A percentile compares a stretch with the other conserved stretches of the same genome.
phyloP scores from a whole-genome alignment of 192 early-diverging fungal genomes.

The Rhizophagus sp. region DNA sequence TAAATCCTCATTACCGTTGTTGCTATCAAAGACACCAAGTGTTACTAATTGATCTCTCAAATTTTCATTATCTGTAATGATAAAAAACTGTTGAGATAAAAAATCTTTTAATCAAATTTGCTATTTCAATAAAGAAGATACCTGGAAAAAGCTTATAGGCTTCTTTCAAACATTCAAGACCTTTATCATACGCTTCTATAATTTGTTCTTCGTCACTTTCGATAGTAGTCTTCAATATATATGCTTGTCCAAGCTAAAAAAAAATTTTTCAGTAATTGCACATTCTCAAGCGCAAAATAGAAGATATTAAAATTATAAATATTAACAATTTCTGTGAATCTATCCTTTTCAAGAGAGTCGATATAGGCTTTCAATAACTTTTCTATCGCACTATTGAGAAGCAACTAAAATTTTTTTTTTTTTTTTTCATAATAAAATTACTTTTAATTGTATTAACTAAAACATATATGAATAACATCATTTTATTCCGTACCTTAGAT shows the following conservation, averaged over 20 bases:
- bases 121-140: not conserved
- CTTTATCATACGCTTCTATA: conserved; percentile 52
- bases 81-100: not conserved
- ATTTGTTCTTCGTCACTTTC: conserved; percentile 54
- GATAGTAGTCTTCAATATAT: conserved; percentile 40
- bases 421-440: not conserved
- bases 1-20: not conserved
- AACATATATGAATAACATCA: not conserved
- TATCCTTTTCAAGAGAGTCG: not conserved
- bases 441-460: not conserved
- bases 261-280: not conserved
- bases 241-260: conserved; percentile 43
- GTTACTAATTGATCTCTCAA: conserved; percentile 3
- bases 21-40: not conserved
- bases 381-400: not conserved
- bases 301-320: not conserved
- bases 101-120: not conserved
- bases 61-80: not conserved
- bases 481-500: not conserved
- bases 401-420: not conserved
- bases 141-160: conserved; percentile 49
- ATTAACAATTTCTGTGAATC: not conserved
- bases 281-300: not conserved
- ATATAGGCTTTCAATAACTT: not conserved
- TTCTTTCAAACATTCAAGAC: conserved; percentile 43